Base-by-base conservation (phyloP, 2,329 filamentous ascomycete species). In the Epichloe brachyelytri region DNA sequence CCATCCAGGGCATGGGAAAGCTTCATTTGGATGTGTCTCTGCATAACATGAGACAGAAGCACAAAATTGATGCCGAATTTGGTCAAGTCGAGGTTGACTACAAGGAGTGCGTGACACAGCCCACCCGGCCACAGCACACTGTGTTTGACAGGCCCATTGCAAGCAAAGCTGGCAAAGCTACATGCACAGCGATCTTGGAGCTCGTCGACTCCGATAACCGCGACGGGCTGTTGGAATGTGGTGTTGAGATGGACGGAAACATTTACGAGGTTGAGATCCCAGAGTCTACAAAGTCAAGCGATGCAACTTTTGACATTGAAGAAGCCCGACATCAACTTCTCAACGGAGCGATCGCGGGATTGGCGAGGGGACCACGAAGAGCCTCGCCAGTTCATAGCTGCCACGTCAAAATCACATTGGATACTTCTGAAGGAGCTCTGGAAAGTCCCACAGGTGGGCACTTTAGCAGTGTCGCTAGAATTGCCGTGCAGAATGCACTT, bases 81-180 rank as follows among this genome's bases (percentile, higher is more conserved):
- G 90, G 91, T 12, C 83, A 82, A 49, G 95, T 98, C 55, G 87
- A 95, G 60, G 95, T 98, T 54, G 89, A 94, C 58, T 98, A 97
- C 68, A 85, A 94, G 50, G 93, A 98, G 69, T 85, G 83, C 46
- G 71, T 93, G 10, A 79, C 81, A 0, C 71, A 72, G 3, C 60
- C 75, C 0, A 83, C 82, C 0, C 63, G 65, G 0, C 69, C 78
- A 0, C 75, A 82, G 38, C 79, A 76, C 22, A 77, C 78, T 49
- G 70, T 82, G 4, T 89, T 89, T 61, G 88, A 96, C 59, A 84
- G 83, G 43, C 80, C 85, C 4, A 80, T 96, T 19, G 87, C 86
- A 6, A 86, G 88, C 43, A 91, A 88, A 61, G 72, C 79, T 43
- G 86, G 87, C 8, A 89, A 82, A 63, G 90, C 88, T 3, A 79